Conservation (phyloP, 2,329 filamentous ascomycete genomes). For the Talaromyces sp. region DNA sequence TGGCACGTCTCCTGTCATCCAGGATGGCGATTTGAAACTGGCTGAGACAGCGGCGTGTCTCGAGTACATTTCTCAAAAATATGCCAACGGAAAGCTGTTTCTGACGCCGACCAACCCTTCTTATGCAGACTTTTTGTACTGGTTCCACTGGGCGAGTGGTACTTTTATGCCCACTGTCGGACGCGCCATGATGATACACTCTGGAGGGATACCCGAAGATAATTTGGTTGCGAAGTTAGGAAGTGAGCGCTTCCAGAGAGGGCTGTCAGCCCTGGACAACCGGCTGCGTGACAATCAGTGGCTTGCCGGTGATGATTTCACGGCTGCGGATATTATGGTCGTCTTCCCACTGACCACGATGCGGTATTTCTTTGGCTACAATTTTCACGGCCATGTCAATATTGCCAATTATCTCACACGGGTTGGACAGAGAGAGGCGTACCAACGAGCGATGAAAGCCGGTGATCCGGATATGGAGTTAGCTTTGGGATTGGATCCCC, state of each 20-base stretch:
- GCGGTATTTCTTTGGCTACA: constrained; percentile 47
- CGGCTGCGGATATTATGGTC: constrained; percentile 61
- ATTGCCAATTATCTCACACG: constrained; percentile 45
- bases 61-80: constrained; percentile 56
- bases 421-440: constrained; percentile 41
- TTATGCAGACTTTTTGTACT: constrained; percentile 60
- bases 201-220: constrained; percentile 15
- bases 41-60: constrained; percentile 56
- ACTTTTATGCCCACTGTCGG: constrained; percentile 38
- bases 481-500: constrained; percentile 16
- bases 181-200: constrained; percentile 32
- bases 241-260: constrained; percentile 28
- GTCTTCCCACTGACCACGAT: constrained; percentile 58
- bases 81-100: constrained; percentile 47
- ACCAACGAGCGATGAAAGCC: constrained; percentile 45
- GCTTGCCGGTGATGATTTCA: constrained; percentile 58
- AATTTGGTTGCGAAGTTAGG: constrained; percentile 26
- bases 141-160: constrained; percentile 55
- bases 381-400: constrained; percentile 37
- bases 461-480: constrained; percentile 44
- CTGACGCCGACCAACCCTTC: constrained; percentile 41
- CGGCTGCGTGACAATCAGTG: constrained; percentile 46
- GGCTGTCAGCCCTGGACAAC: constrained; percentile 45
- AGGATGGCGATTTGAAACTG: constrained; percentile 48
- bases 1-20: constrained; percentile 56